Evolutionary conservation across 257 asterid genomes (phyloP).

Genomic region (Jacaranda copaia): DNA sequence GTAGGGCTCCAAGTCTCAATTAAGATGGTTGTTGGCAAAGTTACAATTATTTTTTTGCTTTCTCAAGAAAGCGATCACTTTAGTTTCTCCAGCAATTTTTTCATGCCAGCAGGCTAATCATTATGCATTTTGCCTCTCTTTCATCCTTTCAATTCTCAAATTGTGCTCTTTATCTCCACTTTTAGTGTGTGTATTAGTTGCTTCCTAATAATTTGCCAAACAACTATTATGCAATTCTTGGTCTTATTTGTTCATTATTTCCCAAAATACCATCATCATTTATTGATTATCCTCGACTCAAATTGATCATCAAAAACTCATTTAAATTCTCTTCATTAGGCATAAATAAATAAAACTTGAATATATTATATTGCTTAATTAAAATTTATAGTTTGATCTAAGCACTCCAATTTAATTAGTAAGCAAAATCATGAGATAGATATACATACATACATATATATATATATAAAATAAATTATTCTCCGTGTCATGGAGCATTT

Average conservation of each 20-base stretch:
- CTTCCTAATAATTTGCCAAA: not conserved
- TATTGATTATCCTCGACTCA: too few species aligned
- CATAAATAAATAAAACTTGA: too few species aligned
- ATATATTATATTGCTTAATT: too few species aligned
- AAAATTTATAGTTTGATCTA: too few species aligned
- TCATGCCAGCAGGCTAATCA: not conserved
- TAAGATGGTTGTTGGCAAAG: not conserved
- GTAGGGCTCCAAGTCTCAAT: not conserved
- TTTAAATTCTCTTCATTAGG: too few species aligned
- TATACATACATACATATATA: too few species aligned
- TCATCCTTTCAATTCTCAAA: not conserved
- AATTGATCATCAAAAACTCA: too few species aligned
- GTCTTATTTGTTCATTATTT: not conserved
- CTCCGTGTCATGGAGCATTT: too few species aligned
- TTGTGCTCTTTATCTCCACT: slow-evolving; percentile 4
- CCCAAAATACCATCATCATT: too few species aligned
- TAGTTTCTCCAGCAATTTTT: not conserved
- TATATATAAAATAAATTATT: too few species aligned
- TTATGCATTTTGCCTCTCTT: not conserved
- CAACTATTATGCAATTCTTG: not conserved
- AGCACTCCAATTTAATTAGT: too few species aligned
- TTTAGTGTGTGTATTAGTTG: not conserved
- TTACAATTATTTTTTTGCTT: not conserved
- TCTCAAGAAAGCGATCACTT: slow-evolving; percentile 6
- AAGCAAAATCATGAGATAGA: too few species aligned